These are phyloP conservation scores for Fraxinus sp. DNA, from an alignment of 305 asterid genomes.

Conservation along the genomic window DNA sequence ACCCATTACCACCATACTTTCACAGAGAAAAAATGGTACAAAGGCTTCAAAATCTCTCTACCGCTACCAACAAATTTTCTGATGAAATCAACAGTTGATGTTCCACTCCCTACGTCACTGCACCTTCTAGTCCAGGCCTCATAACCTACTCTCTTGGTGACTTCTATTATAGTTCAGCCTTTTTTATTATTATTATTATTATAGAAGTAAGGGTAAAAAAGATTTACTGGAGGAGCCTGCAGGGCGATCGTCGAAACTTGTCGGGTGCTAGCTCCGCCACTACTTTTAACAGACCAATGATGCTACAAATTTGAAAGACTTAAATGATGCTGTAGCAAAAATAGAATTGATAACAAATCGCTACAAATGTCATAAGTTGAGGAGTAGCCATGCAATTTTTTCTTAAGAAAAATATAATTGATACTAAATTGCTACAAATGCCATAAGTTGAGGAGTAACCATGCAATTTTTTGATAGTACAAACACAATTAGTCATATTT, in stretches of 20 bases:
- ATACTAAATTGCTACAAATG: neutral
- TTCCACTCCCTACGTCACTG: constrained; percentile 88
- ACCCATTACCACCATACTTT: neutral
- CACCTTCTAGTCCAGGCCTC: constrained; percentile 86
- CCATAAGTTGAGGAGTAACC: neutral
- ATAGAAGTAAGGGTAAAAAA: too few relatives aligned
- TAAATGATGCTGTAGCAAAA: too few relatives aligned
- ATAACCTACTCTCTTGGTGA: constrained; percentile 25
- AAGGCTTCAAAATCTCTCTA: constrained; percentile 31
- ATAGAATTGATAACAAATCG: neutral
- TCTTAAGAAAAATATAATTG: neutral
- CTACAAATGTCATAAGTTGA: neutral
- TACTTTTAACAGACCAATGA: neutral
- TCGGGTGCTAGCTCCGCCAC: too few relatives aligned
- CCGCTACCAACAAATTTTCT: constrained; percentile 6
- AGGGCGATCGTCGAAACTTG: too few relatives aligned
- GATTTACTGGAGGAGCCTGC: too few relatives aligned
- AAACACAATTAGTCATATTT: neutral
- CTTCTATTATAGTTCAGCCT: constrained; percentile 10
- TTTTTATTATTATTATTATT: too few relatives aligned
- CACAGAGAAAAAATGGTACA: constrained; percentile 38
- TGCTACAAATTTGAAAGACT: too few relatives aligned
- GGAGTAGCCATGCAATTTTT: neutral
- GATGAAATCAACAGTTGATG: constrained; percentile 71
- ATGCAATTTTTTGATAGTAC: neutral